These are phyloP conservation scores for Fusarium sp. DNA, from an alignment of 2,329 filamentous ascomycete species.

Conservation along the genomic window DNA sequence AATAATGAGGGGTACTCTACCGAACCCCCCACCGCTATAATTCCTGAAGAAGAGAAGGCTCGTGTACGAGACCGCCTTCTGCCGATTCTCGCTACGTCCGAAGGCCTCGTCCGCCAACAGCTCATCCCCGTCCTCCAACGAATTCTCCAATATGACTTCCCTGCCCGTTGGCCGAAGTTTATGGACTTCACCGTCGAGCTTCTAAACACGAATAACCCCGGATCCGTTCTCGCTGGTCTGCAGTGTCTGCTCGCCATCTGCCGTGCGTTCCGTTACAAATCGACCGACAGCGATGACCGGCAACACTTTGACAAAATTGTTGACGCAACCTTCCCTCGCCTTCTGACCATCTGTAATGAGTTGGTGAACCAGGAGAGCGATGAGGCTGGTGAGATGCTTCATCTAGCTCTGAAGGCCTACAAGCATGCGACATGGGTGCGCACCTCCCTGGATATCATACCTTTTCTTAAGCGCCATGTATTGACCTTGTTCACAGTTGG, in stretches of 20 bases:
- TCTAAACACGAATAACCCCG: conserved; percentile 85
- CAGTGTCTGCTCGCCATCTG: conserved; percentile 96
- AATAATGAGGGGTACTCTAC: conserved; percentile 79
- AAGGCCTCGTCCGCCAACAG: conserved; percentile 87
- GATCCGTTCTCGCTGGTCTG: conserved; percentile 90
- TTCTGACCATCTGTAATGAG: conserved; percentile 88
- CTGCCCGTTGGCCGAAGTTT: conserved; percentile 92
- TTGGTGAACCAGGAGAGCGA: conserved; percentile 91
- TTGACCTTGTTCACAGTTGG: conserved; percentile 72
- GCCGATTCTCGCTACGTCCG: conserved; percentile 85
- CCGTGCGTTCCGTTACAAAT: conserved; percentile 94
- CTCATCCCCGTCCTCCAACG: conserved; percentile 95
- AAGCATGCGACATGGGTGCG: conserved; percentile 96
- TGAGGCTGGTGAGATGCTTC: conserved; percentile 96
- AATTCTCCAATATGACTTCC: conserved; percentile 96
- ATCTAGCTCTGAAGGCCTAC: conserved; percentile 94
- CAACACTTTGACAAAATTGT: conserved; percentile 95
- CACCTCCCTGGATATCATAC: conserved; percentile 15
- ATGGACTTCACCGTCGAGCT: conserved; percentile 93
- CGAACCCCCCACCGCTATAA: conserved; percentile 69
- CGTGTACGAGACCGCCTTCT: conserved; percentile 89
- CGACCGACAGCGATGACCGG: conserved; percentile 79
- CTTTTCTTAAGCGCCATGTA: not conserved
- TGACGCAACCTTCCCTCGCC: conserved; percentile 87
- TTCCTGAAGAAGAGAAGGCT: conserved; percentile 89